Evolutionary conservation across 768 basidiomycete species (phyloP).

Genomic region (Lanmaoa rubissima): DNA sequence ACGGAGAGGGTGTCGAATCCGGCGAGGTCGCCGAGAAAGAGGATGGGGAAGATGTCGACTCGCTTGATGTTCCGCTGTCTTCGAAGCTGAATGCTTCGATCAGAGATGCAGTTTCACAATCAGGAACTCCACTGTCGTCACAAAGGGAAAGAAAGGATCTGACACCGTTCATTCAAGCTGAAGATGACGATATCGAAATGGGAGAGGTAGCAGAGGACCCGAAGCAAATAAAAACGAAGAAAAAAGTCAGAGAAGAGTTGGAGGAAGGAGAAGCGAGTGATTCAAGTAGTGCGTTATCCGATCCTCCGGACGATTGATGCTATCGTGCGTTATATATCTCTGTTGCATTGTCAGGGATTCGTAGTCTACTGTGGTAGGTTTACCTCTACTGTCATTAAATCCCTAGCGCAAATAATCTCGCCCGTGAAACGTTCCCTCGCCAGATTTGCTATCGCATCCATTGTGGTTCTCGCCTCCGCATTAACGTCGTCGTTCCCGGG

Average conservation of each 20-base stretch:
- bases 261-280: constrained; percentile 89
- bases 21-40: constrained; percentile 43
- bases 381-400: constrained; percentile 72
- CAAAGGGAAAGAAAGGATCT: constrained; percentile 23
- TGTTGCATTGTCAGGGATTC: constrained; percentile 8
- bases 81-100: constrained; percentile 33
- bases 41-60: constrained; percentile 37
- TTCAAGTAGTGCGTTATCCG: constrained; percentile 72
- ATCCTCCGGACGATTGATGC: constrained; percentile 59
- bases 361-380: constrained; percentile 29
- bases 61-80: constrained; percentile 28
- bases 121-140: constrained; percentile 29
- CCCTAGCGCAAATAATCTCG: constrained; percentile 68
- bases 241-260: constrained; percentile 64
- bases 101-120: constrained; percentile 34
- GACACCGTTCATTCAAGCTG: constrained; percentile 25
- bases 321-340: not conserved
- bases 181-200: constrained; percentile 82
- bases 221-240: constrained; percentile 45
- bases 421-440: constrained; percentile 54
- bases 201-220: constrained; percentile 82
- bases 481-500: constrained; percentile 59
- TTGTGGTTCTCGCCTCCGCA: constrained; percentile 48
- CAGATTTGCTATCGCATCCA: constrained; percentile 59
- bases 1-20: constrained; percentile 40